A percentile compares a stretch with the other conserved stretches of the same genome.
Evolutionary conservation across 345 rosid genomes (phyloP).

Genomic region (Pugionium dolabratum): DNA sequence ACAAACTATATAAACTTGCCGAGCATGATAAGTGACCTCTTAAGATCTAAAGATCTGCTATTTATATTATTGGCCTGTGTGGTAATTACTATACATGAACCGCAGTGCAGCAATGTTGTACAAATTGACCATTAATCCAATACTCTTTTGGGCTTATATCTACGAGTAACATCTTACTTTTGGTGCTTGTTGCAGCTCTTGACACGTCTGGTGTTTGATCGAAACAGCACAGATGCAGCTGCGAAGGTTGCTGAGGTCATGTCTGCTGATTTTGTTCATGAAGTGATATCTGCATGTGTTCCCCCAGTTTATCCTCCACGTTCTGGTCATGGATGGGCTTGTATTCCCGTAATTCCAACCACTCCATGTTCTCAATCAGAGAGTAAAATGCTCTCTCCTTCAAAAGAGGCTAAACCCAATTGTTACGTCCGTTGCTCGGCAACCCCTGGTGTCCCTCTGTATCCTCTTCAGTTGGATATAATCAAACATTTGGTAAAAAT

Average conservation of each 20-base stretch:
- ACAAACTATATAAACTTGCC: conserved; percentile 1
- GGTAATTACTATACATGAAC: conserved; percentile 4
- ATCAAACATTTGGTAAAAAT: conserved; percentile 88
- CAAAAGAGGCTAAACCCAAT: conserved; percentile 76
- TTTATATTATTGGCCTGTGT: conserved; percentile 5
- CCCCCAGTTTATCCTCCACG: conserved; percentile 98
- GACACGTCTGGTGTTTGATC: conserved; percentile 93
- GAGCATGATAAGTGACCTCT: conserved; percentile 3
- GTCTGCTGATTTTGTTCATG: conserved; percentile 98
- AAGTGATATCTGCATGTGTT: conserved; percentile 93
- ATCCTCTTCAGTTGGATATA: conserved; percentile 91
- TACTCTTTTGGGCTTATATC: neutral
- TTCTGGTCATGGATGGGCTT: conserved; percentile 97
- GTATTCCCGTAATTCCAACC: conserved; percentile 75
- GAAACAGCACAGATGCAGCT: conserved; percentile 97
- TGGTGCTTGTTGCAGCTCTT: conserved; percentile 68
- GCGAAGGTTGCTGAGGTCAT: conserved; percentile 91
- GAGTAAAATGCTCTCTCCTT: conserved; percentile 63
- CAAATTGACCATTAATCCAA: conserved; percentile 2
- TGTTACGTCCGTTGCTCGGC: conserved; percentile 70
- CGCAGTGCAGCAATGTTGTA: neutral
- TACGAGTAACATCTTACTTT: conserved; percentile 26
- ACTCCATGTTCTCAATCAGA: conserved; percentile 54
- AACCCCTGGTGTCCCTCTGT: conserved; percentile 74
- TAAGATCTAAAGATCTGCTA: conserved; percentile 8